Percentiles rank a stretch among this genome's conserved stretches.
These are phyloP conservation scores for Agaricus subrufescens DNA, from an alignment of 768 basidiomycete species.

Conservation along the genomic window DNA sequence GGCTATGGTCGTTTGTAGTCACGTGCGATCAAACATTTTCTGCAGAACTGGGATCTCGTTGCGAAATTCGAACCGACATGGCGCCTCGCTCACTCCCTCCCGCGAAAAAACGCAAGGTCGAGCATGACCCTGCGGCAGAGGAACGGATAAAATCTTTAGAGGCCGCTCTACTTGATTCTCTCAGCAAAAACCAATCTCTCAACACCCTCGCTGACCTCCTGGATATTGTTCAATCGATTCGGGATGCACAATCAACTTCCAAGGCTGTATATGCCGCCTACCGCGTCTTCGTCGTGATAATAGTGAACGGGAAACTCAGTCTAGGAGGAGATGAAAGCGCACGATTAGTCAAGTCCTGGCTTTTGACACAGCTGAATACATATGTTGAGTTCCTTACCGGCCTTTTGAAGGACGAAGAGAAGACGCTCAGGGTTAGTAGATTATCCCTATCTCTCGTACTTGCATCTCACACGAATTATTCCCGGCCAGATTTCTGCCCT, in stretches of 20 bases:
- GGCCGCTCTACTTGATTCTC: slow-evolving; percentile 46
- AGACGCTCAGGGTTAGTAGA: slow-evolving; percentile 59
- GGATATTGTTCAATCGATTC: slow-evolving; percentile 42
- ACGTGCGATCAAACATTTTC: too few relatives aligned
- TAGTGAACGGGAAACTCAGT: slow-evolving; percentile 54
- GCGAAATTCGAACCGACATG: not conserved
- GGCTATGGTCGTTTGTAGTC: too few relatives aligned
- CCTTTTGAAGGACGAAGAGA: slow-evolving; percentile 74
- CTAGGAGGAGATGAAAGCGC: slow-evolving; percentile 47
- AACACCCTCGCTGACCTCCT: slow-evolving; percentile 78
- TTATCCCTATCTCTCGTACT: not conserved
- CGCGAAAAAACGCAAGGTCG: slow-evolving; percentile 46
- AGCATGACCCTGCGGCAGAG: slow-evolving; percentile 21
- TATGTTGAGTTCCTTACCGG: slow-evolving; percentile 69
- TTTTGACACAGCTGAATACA: slow-evolving; percentile 66
- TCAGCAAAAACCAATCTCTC: slow-evolving; percentile 54
- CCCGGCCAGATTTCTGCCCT: slow-evolving; percentile 56
- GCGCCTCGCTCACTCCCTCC: slow-evolving; percentile 45
- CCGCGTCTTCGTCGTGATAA: slow-evolving; percentile 64
- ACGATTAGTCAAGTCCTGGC: slow-evolving; percentile 72
- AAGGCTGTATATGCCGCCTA: slow-evolving; percentile 83
- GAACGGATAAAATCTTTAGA: slow-evolving; percentile 46
- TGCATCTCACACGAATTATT: not conserved
- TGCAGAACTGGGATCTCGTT: too few relatives aligned
- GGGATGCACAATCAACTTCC: slow-evolving; percentile 52